phyloP scores from a whole-genome alignment of 139 green algal genomes.

The Spirogloea muscicola region DNA sequence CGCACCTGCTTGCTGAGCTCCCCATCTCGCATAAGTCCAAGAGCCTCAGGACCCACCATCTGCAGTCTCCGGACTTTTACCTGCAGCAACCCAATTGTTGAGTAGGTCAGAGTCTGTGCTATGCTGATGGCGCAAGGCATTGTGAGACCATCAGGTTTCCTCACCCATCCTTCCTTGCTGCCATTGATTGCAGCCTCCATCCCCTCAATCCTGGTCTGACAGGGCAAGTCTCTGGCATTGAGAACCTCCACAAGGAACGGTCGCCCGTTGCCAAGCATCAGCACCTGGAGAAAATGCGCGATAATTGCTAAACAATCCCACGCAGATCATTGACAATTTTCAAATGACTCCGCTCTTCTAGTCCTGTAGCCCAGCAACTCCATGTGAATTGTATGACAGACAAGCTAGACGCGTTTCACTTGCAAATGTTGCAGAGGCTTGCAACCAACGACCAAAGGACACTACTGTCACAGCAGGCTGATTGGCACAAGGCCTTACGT shows the following conservation, averaged over 20 bases:
- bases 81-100: slow-evolving; percentile 11
- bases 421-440: no score
- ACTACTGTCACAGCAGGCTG: no score
- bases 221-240: slow-evolving; percentile 15
- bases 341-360: no score
- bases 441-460: no score
- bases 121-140: not conserved
- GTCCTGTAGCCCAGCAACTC: no score
- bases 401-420: no score
- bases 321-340: no score
- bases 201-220: not conserved
- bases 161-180: not conserved
- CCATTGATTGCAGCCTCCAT: slow-evolving; percentile 10
- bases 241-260: slow-evolving; percentile 39
- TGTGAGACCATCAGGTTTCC: not conserved
- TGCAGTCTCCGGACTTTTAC: slow-evolving; percentile 19
- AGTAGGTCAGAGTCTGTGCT: no score
- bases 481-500: slow-evolving; percentile 28
- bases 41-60: slow-evolving; percentile 8
- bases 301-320: no score
- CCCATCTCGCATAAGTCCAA: slow-evolving; percentile 17
- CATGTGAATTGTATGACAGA: no score
- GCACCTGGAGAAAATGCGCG: slow-evolving; percentile 33
- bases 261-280: slow-evolving; percentile 37
- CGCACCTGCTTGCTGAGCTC: slow-evolving; percentile 43